phyloP scores from a whole-genome alignment of 2,329 filamentous ascomycete genomes.

The Leptographium radiaticola region DNA sequence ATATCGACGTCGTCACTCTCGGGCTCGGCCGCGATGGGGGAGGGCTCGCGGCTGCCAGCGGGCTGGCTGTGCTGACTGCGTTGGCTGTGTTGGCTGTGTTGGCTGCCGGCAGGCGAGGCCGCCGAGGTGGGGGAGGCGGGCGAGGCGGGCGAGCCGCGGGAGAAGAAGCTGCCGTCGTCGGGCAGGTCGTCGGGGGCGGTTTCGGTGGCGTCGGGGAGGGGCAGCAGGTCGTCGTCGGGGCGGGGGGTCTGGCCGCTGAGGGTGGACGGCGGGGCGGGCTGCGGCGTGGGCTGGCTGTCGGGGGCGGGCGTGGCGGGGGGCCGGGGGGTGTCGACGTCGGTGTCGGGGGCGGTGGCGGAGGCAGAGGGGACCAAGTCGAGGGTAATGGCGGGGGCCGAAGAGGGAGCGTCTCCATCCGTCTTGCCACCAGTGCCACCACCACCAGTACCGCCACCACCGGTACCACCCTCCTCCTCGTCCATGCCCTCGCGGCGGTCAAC shows the following conservation, averaged over 20 bases:
- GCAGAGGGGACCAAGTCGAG: too few species aligned
- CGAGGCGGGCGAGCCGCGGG: slow-evolving; percentile 13
- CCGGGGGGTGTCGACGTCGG: background rate
- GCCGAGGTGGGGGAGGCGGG: too few species aligned
- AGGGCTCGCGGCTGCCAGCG: slow-evolving; percentile 17
- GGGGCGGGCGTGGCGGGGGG: slow-evolving; percentile 3
- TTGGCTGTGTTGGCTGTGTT: too few species aligned
- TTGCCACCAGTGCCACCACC: background rate
- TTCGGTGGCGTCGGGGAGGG: too few species aligned
- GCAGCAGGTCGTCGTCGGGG: background rate
- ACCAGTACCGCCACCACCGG: background rate
- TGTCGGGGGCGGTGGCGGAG: background rate
- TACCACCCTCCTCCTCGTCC: slow-evolving; percentile 47
- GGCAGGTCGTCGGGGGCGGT: slow-evolving; percentile 11
- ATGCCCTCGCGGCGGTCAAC: slow-evolving; percentile 78
- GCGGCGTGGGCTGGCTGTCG: slow-evolving; percentile 38
- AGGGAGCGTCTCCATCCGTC: background rate
- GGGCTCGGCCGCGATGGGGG: slow-evolving; percentile 21
- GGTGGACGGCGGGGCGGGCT: slow-evolving; percentile 14
- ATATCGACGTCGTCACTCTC: slow-evolving; percentile 46
- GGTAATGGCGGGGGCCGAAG: background rate
- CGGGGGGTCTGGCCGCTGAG: background rate
- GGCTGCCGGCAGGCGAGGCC: too few species aligned
- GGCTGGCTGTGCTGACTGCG: slow-evolving; percentile 10
- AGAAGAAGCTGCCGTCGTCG: slow-evolving; percentile 21